Conservation (phyloP, 2,329 filamentous ascomycete species). For the Microdochium nivale region DNA sequence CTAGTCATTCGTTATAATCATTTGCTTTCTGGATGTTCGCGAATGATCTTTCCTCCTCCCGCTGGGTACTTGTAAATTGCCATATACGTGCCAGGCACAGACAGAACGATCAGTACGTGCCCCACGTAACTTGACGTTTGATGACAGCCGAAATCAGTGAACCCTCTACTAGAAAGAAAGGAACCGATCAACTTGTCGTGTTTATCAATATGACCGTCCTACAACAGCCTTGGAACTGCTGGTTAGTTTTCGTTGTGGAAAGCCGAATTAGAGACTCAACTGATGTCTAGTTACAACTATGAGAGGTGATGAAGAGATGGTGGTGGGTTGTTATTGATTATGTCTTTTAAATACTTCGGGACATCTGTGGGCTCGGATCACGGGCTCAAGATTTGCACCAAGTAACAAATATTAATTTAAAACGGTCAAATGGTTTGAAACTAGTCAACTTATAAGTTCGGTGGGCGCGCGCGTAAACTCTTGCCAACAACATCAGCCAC, state of each 20-base stretch:
- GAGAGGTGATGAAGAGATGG: no score
- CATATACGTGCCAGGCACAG: not conserved
- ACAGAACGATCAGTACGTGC: not conserved
- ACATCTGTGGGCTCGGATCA: not conserved
- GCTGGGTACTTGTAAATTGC: not conserved
- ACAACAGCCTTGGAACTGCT: not conserved
- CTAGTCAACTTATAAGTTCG: no score
- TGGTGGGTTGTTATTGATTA: no score
- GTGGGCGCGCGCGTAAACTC: not conserved
- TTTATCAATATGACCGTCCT: not conserved
- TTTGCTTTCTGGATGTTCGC: no score
- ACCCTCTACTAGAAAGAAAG: not conserved
- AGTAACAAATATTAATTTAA: not conserved
- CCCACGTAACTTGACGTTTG: not conserved
- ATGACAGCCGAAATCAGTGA: not conserved
- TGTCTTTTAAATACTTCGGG: not conserved
- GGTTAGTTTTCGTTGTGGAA: not conserved
- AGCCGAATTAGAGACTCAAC: not conserved
- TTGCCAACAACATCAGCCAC: slow-evolving; percentile 16
- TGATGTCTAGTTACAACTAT: not conserved
- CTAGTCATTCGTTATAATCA: no score
- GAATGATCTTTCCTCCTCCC: no score
- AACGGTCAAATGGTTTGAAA: not conserved
- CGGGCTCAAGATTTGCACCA: not conserved
- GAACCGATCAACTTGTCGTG: not conserved